These are phyloP conservation scores for Medakamo hakoo DNA, from an alignment of 139 green algal genomes.

Conservation along the genomic window DNA sequence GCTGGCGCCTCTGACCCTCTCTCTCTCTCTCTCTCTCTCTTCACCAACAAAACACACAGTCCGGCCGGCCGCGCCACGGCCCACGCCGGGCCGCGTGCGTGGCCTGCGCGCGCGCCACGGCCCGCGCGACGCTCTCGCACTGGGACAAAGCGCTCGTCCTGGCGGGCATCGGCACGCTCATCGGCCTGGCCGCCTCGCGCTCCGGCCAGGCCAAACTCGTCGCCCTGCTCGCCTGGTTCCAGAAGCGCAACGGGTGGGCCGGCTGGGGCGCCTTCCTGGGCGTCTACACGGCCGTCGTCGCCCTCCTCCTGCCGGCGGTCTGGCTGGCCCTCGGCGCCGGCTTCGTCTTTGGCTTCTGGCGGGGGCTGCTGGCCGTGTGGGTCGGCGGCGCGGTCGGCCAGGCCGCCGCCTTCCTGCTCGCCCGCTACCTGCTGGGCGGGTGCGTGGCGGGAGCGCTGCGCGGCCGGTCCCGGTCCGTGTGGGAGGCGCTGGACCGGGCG, in stretches of 20 bases:
- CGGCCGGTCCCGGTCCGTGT: slow-evolving; percentile 30
- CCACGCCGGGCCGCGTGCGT: not conserved
- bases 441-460: slow-evolving; percentile 20
- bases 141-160: slow-evolving; percentile 15
- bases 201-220: not conserved
- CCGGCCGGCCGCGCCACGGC: too few species aligned
- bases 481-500: slow-evolving; percentile 32
- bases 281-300: slow-evolving; percentile 22
- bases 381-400: slow-evolving; percentile 24
- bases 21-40: too few species aligned
- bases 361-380: slow-evolving; percentile 26
- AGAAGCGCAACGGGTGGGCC: not conserved
- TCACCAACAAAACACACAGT: too few species aligned
- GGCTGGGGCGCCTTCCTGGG: not conserved
- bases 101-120: not conserved
- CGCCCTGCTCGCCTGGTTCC: not conserved
- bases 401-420: slow-evolving; percentile 29
- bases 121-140: slow-evolving; percentile 1
- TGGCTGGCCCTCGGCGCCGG: slow-evolving; percentile 31
- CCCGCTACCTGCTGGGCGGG: slow-evolving; percentile 34
- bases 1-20: too few species aligned
- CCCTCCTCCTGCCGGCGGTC: slow-evolving; percentile 34
- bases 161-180: not conserved
- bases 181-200: not conserved
- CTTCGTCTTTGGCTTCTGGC: slow-evolving; percentile 28